Base-by-base conservation (phyloP, 1,139 yeast genomes). In the Debaryomyces robertsiae region DNA sequence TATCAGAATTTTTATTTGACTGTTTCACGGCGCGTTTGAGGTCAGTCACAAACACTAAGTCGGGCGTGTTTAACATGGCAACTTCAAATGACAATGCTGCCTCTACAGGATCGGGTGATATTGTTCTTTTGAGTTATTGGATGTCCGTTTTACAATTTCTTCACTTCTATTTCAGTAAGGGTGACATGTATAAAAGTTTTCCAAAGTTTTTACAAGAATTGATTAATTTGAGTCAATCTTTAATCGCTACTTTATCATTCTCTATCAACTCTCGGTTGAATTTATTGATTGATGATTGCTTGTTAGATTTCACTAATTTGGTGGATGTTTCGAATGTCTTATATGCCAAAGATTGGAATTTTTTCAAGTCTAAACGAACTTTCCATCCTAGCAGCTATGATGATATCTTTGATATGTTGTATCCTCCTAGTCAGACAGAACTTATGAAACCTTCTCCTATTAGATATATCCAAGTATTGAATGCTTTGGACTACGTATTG, bases 401-500 rank as follows among this genome's bases (percentile, higher is more conserved):
- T 46, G 90, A 82, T 49, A 82, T 84, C 30, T 59, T 82, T 39
- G 72, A 78, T 40, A 83, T 82, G 81, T 63, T 85, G 39, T 84
- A 81, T 48, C 93, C 93, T 9, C 94, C 94, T 9, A 64, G 84
- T 0, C 72, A 81, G 42, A 55, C 59, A 30, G 91, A 89, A 44
- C 53, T 70, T 45, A 71, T 71, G 75, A 83, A 81, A 55, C 96
- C 97, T 3, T 87, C 97, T 0, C 98, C 99, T 0, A 69, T 91
- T 40, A 83, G 81, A 52, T 77, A 91, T 42, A 81, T 91, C 16
- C 95, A 94, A 54, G 87, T 91, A 1, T 73, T 93, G 45, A 94
- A 96, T 17, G 96, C 98, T 0, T 73, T 93, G 38, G 76, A 89
- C 41, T 90, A 91, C 57, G 95, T 93, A 3, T 70, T 91, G 55